A percentile compares a stretch with the other conserved stretches of the same genome.
Evolutionary conservation across 257 asterid genomes (phyloP).

Genomic region (Sherardia arvensis): DNA sequence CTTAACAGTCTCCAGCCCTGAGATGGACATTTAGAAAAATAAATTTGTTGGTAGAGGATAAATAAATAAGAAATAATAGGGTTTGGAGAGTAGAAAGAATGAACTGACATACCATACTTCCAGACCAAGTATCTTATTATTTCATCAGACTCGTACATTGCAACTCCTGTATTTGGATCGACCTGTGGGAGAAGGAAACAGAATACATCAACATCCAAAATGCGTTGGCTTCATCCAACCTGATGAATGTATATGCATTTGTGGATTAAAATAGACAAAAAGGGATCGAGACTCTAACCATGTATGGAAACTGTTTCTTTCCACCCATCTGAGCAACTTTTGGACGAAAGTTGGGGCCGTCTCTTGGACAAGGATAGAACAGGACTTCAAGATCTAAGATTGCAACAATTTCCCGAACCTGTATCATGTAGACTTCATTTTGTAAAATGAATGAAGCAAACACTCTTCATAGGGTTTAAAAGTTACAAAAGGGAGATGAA

Average conservation of each 20-base stretch:
- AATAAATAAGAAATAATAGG: background rate
- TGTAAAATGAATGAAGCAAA: background rate
- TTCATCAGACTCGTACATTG: conserved; percentile 93
- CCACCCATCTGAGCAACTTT: conserved; percentile 83
- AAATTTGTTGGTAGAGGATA: too few relatives aligned
- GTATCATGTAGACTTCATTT: conserved; percentile 8
- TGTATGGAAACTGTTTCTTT: conserved; percentile 73
- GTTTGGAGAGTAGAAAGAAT: background rate
- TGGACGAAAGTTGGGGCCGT: conserved; percentile 85
- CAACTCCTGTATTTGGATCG: conserved; percentile 91
- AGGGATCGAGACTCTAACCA: conserved; percentile 34
- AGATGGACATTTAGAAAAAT: background rate
- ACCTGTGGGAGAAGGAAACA: conserved; percentile 43
- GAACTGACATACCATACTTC: conserved; percentile 58
- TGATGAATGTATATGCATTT: too few relatives aligned
- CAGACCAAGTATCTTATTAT: conserved; percentile 73
- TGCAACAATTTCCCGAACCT: conserved; percentile 90
- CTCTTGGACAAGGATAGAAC: conserved; percentile 87
- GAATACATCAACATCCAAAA: background rate
- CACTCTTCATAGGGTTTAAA: background rate
- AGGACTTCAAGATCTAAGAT: conserved; percentile 84
- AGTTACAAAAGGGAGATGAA: background rate
- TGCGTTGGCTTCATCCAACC: background rate
- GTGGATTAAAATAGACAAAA: too few relatives aligned
- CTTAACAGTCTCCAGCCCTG: background rate